Percentiles rank a stretch among this genome's conserved stretches.
phyloP scores from a whole-genome alignment of 805 yeast species.

The Schwanniomyces vanrijiae region DNA sequence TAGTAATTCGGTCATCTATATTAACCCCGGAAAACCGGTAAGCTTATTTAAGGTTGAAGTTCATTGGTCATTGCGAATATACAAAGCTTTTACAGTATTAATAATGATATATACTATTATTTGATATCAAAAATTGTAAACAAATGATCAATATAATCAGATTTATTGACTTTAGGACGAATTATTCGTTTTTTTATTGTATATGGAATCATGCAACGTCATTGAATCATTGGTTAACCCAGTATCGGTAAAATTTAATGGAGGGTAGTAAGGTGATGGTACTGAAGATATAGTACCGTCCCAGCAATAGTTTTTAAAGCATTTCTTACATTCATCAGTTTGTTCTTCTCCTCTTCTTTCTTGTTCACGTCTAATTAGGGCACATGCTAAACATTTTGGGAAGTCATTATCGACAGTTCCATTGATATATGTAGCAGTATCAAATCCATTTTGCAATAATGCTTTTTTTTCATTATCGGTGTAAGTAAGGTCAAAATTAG shows the following conservation, averaged over 20 bases:
- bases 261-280: conserved; percentile 14
- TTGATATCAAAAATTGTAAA: too few relatives aligned
- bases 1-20: neutral
- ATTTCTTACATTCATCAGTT: conserved; percentile 34
- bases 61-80: neutral
- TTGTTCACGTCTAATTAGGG: conserved; percentile 39
- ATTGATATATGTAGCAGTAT: conserved; percentile 31
- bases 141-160: neutral
- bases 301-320: conserved; percentile 41
- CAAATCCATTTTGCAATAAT: conserved; percentile 38
- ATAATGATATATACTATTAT: too few relatives aligned
- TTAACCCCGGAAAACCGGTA: neutral
- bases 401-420: conserved; percentile 36
- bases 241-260: conserved; percentile 27
- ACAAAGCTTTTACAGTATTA: neutral
- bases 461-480: conserved; percentile 35
- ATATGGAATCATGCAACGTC: neutral
- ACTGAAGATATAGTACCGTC: conserved; percentile 24
- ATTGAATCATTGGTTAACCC: conserved; percentile 27
- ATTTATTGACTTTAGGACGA: neutral
- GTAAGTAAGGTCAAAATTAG: conserved; percentile 33
- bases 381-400: conserved; percentile 42
- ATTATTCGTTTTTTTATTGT: neutral
- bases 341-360: conserved; percentile 38
- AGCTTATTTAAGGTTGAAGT: neutral